Base-by-base conservation (phyloP, 257 asterid genomes). In the Solanum virginianum region DNA sequence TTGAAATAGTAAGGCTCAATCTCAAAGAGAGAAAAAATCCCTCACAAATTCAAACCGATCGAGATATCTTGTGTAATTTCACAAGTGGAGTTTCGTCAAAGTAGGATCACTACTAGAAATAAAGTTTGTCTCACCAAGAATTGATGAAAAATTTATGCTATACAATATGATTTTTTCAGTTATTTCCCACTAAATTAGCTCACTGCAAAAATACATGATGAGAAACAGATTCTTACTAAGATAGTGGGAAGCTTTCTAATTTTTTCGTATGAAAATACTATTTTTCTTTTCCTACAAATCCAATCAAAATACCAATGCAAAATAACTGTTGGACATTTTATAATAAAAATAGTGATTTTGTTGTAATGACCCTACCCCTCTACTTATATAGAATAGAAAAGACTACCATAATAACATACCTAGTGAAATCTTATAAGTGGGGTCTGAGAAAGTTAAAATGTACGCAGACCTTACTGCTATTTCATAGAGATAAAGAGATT, bases 171-270 rank as follows among this genome's bases (percentile, higher is more conserved):
- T 57, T 57, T 57, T 57, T 8, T 1, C 6, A 55, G 0, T 17
- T 0, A 55, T 57, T 57, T 18, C 3, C 4, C 13, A 57, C 5
- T 1, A 1, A 59, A 59, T 59, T 6, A 59, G 22, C 14, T 59
- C 7, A 59, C 1, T 4, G 0, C 0, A 20, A 59, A 59, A 4
- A 20, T 20, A 6, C 0, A 59, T 59, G 14, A 13, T 8, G 0
- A 1, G 0, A 59, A 59, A 18, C 7, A 59, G n/a, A 20, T 59
- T 20, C 14, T 59, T 12, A 3, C 10, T 0, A 3, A 47, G 10
- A 10, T 2, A 47, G 13, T 47, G 10, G 51, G 3, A n/a, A 59
- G 7, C 29, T 59, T n/a, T 1, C 14, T n/a, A 59, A 4, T n/a
- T 59, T 59, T 59, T 59, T 4, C 7, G 1, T n/a, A 4, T 10